phyloP scores from a whole-genome alignment of 345 rosid species.

The Erysimum cheiranthoides region DNA sequence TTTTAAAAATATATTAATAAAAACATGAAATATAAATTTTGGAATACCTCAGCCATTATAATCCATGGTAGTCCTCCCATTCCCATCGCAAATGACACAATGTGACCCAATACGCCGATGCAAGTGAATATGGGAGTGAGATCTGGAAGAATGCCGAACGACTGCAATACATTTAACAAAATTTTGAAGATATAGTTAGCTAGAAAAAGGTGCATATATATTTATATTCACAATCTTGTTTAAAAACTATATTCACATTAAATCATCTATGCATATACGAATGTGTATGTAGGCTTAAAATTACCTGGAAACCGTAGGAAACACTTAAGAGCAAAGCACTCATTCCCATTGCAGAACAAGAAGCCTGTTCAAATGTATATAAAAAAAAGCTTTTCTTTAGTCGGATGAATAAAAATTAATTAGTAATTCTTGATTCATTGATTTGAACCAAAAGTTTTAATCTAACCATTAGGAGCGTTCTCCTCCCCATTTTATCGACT shows the following conservation, averaged over 20 bases:
- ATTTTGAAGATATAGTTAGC: constrained; percentile 14
- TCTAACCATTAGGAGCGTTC: constrained; percentile 51
- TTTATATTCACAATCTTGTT: background rate
- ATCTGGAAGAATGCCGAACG: constrained; percentile 42
- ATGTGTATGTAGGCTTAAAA: background rate
- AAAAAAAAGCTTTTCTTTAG: background rate
- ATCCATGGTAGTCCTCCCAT: constrained; percentile 63
- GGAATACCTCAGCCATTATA: constrained; percentile 68
- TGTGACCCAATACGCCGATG: constrained; percentile 47
- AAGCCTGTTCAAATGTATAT: constrained; percentile 41
- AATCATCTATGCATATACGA: background rate
- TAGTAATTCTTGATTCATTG: background rate
- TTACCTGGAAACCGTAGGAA: constrained; percentile 56
- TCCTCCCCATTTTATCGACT: constrained; percentile 48
- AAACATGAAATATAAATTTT: background rate
- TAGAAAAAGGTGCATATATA: constrained; percentile 3
- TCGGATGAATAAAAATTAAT: background rate
- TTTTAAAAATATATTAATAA: background rate
- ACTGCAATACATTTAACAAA: constrained; percentile 32
- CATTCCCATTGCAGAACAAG: constrained; percentile 49
- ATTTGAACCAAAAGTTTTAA: background rate
- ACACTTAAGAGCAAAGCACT: constrained; percentile 49
- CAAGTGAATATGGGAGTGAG: constrained; percentile 44
- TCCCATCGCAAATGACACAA: constrained; percentile 48
- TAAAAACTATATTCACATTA: background rate